Conservation (phyloP, 495 filamentous ascomycete species). For the Amphirosellinia nigrospora region DNA sequence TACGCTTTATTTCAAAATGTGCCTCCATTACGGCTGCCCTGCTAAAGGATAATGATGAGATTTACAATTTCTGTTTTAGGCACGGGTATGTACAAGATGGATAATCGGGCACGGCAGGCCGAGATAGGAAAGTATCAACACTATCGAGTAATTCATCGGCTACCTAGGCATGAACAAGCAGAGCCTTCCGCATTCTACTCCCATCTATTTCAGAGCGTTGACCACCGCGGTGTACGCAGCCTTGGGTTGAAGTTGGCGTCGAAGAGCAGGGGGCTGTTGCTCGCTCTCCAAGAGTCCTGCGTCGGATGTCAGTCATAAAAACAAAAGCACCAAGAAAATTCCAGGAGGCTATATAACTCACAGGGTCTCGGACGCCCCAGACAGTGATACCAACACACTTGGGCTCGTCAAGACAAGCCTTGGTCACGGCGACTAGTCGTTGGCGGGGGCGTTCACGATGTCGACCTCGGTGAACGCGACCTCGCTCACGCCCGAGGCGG, state of each 20-base stretch:
- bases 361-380: constrained; percentile 74
- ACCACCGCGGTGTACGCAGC: constrained; percentile 67
- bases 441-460: constrained; percentile 61
- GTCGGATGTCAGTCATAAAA: constrained; percentile 25
- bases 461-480: constrained; percentile 71
- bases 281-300: constrained; percentile 70
- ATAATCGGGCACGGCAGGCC: background rate
- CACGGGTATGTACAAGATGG: constrained; percentile 15
- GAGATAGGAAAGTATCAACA: too few species aligned
- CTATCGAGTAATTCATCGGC: too few species aligned
- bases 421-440: constrained; percentile 69
- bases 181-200: background rate
- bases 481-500: constrained; percentile 57
- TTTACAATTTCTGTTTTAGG: background rate
- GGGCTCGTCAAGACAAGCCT: constrained; percentile 66
- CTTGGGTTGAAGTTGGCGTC: constrained; percentile 69
- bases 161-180: background rate
- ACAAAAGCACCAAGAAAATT: background rate
- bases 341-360: constrained; percentile 37
- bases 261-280: constrained; percentile 66
- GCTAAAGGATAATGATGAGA: background rate
- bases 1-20: background rate
- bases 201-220: constrained; percentile 47
- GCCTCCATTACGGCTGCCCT: background rate
- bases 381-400: constrained; percentile 79